Base-by-base conservation (phyloP, 306 rosid species). In the Trichosanthes cucumerina region DNA sequence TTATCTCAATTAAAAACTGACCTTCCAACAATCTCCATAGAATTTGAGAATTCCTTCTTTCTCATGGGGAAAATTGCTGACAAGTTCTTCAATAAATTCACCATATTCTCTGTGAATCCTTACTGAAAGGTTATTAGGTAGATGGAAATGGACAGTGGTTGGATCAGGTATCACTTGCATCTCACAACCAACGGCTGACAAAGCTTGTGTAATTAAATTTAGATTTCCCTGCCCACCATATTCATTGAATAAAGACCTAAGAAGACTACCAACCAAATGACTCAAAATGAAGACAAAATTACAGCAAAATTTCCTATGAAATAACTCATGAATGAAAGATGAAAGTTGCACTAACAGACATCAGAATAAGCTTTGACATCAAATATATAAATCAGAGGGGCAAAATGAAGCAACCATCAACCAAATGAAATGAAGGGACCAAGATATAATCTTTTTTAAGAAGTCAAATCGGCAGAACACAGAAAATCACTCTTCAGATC, bases 1-100 rank as follows among this genome's bases (percentile, higher is more conserved):
- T 82, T 78, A 82, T 88, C 85, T 85, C 81, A 49, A 18, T 66
- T 19, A 62, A 79, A 82, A 82, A 81, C 89, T 84, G 82, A 95
- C 98, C 98, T 92, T 91, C 98, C 98, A 95, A 86, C 97, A 95
- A 83, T 82, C 96, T 41, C 96, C 78, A 44, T 89, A 95, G 90
- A 95, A 95, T 77, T 95, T 88, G 70, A 88, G 83, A 80, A 90
- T 90, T 60, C 98, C 98, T 44, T 94, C 88, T 91, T 89, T 92
- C 79, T 94, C 98, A 69, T 94, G 94, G 50, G 97, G 95, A 80
- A 90, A 94, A 74, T 85, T 84, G 86, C 78, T 4, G 7, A 88
- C 85, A 9, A 92, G 84, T 78, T 95, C 98, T 71, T 85, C 88
- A 62, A 91, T 80, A 89, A 95, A 92, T 76, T 88, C 85, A 43